phyloP scores from a whole-genome alignment of 2,329 filamentous ascomycete genomes.

The Saccharata proteae region DNA sequence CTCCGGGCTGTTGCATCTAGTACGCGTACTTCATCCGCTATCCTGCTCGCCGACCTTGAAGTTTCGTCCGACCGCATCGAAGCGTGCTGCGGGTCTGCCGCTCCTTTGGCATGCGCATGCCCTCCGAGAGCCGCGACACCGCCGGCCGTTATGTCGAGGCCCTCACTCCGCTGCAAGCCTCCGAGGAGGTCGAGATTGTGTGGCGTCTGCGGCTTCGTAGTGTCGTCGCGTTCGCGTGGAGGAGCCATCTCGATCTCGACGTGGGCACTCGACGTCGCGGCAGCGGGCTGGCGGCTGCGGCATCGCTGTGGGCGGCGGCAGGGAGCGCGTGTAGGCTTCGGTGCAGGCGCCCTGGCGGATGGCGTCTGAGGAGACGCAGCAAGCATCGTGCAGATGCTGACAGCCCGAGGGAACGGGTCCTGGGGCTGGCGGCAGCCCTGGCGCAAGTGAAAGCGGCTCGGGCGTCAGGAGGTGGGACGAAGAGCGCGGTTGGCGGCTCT shows the following conservation, averaged over 20 bases:
- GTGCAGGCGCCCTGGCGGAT: neutral
- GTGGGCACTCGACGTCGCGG: neutral
- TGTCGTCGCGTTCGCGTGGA: neutral
- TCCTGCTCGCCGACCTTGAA: too few species aligned
- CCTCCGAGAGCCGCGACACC: too few species aligned
- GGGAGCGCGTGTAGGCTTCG: neutral
- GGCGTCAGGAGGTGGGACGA: neutral
- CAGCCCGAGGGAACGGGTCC: neutral
- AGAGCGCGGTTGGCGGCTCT: neutral
- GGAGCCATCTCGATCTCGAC: constrained; percentile 1
- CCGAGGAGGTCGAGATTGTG: too few species aligned
- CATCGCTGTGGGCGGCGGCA: constrained; percentile 2
- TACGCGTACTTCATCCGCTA: too few species aligned
- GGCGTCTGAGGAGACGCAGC: constrained; percentile 1
- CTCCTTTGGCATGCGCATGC: too few species aligned
- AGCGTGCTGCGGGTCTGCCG: too few species aligned
- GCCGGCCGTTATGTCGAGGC: too few species aligned
- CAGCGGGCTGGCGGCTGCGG: neutral
- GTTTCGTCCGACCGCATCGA: too few species aligned
- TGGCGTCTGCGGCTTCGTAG: neutral
- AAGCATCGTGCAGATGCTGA: constrained; percentile 3
- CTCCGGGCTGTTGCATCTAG: too few species aligned
- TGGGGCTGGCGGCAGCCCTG: neutral
- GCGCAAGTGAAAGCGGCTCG: neutral
- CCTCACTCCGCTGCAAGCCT: too few species aligned